These are phyloP conservation scores for Oryza australiensis DNA, from an alignment of 176 grass and related monocot genomes.

Conservation along the genomic window DNA sequence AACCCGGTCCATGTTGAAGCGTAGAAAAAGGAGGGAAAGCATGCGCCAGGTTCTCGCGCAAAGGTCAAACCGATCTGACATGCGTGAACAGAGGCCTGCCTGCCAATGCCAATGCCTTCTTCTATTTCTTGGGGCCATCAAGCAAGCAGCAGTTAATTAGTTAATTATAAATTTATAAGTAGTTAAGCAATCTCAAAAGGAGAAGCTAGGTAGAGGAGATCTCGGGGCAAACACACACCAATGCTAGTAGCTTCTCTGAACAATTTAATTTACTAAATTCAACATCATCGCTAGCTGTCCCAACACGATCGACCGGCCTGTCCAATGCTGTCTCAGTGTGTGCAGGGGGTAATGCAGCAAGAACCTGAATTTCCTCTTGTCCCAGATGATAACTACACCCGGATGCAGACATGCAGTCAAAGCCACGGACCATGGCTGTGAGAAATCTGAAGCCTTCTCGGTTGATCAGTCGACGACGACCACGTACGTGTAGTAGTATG, in stretches of 20 bases:
- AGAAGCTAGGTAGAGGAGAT: background rate
- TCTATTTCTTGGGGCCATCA: constrained; percentile 9
- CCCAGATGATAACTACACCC: background rate
- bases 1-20: background rate
- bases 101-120: background rate
- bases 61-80: constrained; percentile 16
- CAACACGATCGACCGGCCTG: background rate
- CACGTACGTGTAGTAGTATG: no score
- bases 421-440: background rate
- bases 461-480: background rate
- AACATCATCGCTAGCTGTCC: background rate
- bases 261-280: background rate
- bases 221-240: background rate
- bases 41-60: background rate
- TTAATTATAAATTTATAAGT: background rate
- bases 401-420: background rate
- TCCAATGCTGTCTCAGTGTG: background rate
- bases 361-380: background rate
- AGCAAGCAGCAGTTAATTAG: background rate
- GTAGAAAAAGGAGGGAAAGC: background rate
- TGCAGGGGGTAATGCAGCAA: background rate
- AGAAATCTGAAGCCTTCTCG: background rate
- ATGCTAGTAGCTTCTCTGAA: background rate
- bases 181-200: constrained; percentile 29
- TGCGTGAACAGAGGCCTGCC: constrained; percentile 3